Evolutionary conservation across 2,329 filamentous ascomycete genomes (phyloP), one percentile per base, ranked within the genome.

Genomic region (Thermoascus crustaceus): DNA sequence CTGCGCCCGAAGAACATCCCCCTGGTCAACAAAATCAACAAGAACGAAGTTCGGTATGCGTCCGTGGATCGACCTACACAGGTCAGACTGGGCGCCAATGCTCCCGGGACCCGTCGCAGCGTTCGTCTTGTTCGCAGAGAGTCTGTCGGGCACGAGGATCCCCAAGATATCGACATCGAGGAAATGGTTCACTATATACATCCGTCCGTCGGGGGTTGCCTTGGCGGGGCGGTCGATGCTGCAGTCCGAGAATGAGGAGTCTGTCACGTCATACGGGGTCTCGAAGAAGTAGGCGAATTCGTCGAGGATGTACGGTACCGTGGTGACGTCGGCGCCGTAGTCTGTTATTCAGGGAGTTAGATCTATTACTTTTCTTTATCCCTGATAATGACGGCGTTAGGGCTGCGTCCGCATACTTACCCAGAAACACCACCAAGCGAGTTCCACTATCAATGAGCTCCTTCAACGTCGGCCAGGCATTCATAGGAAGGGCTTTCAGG

Each of bases 151-250:
- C n/a, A 68, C 46, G 22, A 58, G 45, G 9, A 66, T 51, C 5
- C 65, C 64, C 0, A 63, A 37, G 19, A 67, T 44, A 32, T 67
- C 55, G 7, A 60, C 44, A 41, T 69, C 62, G 2, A 70, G 49
- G 42, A 68, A 69, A 45, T 71, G 68, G 38, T 71, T 71, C 40
- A 70, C 57, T 22, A 70, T 56, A 36, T 64, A 64, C 64, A 71
- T 68, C 4, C 62, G 55, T 8, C 59, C 63, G 4, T 55, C 48
- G 4, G 58, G 43, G 9, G 50, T 56, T 16, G 53, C 55, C n/a
- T 55, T 56, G 4, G 55, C 30, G 2, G 67, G 67, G 3, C 66
- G 60, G 43, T 69, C 57, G 34, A 69, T 60, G 7, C 50, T 61
- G 49, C 67, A 70, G 39, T 60, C 48, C 1, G 53, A 41, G 45